Percentiles rank a stretch among this genome's conserved stretches.
Conservation (phyloP, 2,329 filamentous ascomycete species). For the Lasiodiplodia citricola region DNA sequence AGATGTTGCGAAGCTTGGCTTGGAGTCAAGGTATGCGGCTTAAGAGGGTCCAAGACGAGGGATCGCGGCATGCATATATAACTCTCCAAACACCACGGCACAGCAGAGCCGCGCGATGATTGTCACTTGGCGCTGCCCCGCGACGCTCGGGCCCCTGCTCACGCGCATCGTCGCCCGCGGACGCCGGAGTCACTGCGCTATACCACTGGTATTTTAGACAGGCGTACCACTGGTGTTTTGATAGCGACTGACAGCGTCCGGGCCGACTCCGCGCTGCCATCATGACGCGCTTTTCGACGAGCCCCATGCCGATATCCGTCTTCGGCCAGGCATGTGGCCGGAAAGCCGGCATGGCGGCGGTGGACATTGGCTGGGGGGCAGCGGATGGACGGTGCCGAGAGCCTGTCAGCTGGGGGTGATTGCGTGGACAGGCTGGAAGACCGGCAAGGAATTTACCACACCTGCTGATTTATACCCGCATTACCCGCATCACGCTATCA, state of each 20-base stretch:
- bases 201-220: background rate
- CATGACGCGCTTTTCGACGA: background rate
- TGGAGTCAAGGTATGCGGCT: background rate
- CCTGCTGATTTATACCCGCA: background rate
- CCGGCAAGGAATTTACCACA: background rate
- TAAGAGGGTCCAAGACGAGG: background rate
- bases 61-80: constrained; percentile 4
- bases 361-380: background rate
- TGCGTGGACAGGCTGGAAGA: constrained; percentile 8
- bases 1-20: constrained; percentile 4
- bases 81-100: background rate
- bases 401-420: constrained; percentile 1
- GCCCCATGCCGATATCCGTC: constrained; percentile 6
- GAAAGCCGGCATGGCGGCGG: constrained; percentile 7
- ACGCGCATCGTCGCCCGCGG: background rate
- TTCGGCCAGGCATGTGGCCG: background rate
- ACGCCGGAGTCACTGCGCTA: background rate
- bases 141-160: background rate
- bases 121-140: background rate
- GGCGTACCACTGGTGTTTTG: constrained; percentile 5
- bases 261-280: background rate
- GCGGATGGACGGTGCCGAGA: constrained; percentile 8
- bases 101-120: background rate
- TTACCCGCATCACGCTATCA: constrained; percentile 2
- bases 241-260: background rate